These are phyloP conservation scores for Silene vulgaris DNA, from an alignment of 179 eudicot species.

Conservation along the genomic window DNA sequence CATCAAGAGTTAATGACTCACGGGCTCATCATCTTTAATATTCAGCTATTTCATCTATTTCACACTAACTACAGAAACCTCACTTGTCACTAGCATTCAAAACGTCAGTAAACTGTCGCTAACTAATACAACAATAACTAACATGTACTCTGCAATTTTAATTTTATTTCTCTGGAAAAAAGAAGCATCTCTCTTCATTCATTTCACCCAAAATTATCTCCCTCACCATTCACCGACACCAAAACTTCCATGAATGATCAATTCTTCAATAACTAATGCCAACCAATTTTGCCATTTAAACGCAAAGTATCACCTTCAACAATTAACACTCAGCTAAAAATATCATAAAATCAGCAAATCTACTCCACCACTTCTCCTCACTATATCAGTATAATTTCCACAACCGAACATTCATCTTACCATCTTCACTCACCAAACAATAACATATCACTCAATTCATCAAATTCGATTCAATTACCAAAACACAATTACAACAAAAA, in stretches of 20 bases:
- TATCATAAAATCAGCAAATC: not conserved
- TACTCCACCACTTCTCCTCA: not conserved
- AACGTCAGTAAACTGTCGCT: not conserved
- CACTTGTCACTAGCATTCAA: not conserved
- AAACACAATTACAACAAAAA: no score
- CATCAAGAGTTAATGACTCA: not conserved
- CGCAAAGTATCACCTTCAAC: not conserved
- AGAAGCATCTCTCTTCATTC: not conserved
- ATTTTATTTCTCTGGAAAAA: not conserved
- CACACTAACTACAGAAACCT: not conserved
- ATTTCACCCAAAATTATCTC: not conserved
- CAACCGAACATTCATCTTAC: not conserved
- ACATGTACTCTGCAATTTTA: not conserved
- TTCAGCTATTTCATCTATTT: not conserved
- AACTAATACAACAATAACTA: not conserved
- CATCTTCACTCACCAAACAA: not conserved
- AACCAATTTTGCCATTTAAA: not conserved
- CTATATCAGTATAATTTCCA: not conserved
- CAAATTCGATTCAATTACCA: not conserved
- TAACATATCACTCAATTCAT: not conserved
- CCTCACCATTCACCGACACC: not conserved
- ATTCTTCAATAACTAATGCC: not conserved
- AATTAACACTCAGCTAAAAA: not conserved
- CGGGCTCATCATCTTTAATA: not conserved
- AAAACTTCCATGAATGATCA: not conserved